Base-by-base conservation (phyloP, 306 rosid species). In the Quillaja saponaria region DNA sequence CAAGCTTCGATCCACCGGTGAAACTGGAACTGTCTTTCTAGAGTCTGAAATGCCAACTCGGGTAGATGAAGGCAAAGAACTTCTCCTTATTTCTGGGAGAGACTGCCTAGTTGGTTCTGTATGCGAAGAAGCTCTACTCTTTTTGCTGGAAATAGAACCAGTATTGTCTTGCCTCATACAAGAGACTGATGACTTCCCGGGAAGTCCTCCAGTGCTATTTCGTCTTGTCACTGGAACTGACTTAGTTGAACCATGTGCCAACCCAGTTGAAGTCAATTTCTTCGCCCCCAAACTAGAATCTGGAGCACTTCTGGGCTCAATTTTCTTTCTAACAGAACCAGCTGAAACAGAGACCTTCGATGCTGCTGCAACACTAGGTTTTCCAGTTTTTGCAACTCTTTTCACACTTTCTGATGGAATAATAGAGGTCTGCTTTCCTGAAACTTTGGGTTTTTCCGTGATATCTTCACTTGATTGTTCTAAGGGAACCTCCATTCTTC, bases 121-220 rank as follows among this genome's bases (percentile, higher is more conserved):
- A 20, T 10, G 67, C 17, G 71, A 49, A 50, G 79, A 46, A 61
- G 34, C 37, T 1, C 59, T 4, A 8, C 72, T 66, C 66, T 28
- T 83, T 63, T 21, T 69, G 17, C 75, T 69, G 10, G 67, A 74
- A 56, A 63, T 34, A 11, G 76, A 57, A 48, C 71, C 71, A 2
- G 47, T 67, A 40, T 47, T 58, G 72, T 13, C 44, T 76, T 57
- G 80, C 46, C 46, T 63, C 12, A 80, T 58, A 33, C 80, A 78
- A 31, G 89, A 73, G 34, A 56, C 71, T 44, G 80, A 42, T 15
- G 82, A 48, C 73, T 79, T 90, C 85, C 80, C 89, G 3, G 69
- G 64, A 64, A 83, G 63, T 17, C 84, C 95, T 47, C 99, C 96
- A 3, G 91, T 85, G 47, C 91, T 89, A 67, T 71, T 94, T 65